phyloP scores from a whole-genome alignment of 495 filamentous ascomycete species.

The Neurospora tetraspora region DNA sequence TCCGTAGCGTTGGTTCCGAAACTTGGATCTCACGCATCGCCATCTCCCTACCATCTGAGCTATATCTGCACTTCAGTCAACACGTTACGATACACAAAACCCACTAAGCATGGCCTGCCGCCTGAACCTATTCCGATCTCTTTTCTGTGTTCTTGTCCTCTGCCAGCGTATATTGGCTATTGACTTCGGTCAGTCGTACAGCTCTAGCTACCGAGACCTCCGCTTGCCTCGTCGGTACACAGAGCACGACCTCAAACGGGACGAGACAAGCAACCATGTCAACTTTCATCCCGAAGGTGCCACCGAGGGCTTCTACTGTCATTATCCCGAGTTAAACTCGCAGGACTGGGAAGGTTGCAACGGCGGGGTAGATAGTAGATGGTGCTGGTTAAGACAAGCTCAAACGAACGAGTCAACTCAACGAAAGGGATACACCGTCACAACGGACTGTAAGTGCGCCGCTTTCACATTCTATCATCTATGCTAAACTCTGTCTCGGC shows the following conservation, averaged over 20 bases:
- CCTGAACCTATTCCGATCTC: neutral
- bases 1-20: no score
- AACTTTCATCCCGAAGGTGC: constrained; percentile 4
- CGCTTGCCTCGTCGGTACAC: neutral
- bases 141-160: neutral
- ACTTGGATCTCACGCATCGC: no score
- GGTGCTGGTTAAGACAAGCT: constrained; percentile 5
- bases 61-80: neutral
- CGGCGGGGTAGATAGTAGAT: neutral
- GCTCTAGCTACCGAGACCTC: neutral
- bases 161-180: neutral
- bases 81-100: neutral
- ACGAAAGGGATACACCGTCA: neutral
- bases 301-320: constrained; percentile 1
- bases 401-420: neutral
- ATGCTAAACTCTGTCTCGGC: neutral
- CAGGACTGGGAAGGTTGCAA: constrained; percentile 5
- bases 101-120: neutral
- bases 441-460: constrained; percentile 1
- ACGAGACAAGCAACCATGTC: neutral
- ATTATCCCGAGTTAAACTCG: constrained; percentile 1
- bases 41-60: neutral
- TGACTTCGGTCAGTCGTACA: neutral
- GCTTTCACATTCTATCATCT: neutral
- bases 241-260: neutral